These are phyloP conservation scores for Ricinus communis DNA, from an alignment of 345 rosid genomes.

Conservation along the genomic window DNA sequence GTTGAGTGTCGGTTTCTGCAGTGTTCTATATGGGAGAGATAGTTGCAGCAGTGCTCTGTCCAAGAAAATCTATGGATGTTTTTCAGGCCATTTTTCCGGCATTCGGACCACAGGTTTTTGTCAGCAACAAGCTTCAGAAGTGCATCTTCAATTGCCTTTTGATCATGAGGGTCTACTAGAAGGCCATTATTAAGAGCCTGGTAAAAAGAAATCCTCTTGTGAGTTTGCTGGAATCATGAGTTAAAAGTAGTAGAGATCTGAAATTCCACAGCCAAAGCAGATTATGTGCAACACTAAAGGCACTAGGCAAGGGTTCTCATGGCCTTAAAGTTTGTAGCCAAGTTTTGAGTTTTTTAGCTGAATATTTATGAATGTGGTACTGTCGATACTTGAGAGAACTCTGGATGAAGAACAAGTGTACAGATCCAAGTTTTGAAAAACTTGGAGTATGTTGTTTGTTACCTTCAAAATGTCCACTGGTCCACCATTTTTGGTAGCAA, in stretches of 20 bases:
- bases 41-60: constrained; percentile 76
- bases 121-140: constrained; percentile 66
- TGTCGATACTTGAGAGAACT: background rate
- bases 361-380: background rate
- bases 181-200: constrained; percentile 71
- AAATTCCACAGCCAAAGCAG: background rate
- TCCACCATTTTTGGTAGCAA: constrained; percentile 71
- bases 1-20: constrained; percentile 79
- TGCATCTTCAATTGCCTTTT: constrained; percentile 60
- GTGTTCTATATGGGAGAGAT: constrained; percentile 78
- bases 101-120: constrained; percentile 58
- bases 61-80: constrained; percentile 67
- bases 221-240: constrained; percentile 2
- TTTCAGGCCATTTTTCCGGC: constrained; percentile 60
- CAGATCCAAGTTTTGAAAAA: background rate
- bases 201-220: constrained; percentile 14
- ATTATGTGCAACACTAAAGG: background rate
- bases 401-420: background rate
- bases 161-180: constrained; percentile 68
- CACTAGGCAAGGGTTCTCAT: background rate
- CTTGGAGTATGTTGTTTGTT: constrained; percentile 10
- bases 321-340: background rate
- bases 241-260: background rate
- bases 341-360: background rate
- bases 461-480: constrained; percentile 70